Conservation (phyloP, 345 rosid genomes). For the Melaleuca alternifolia region DNA sequence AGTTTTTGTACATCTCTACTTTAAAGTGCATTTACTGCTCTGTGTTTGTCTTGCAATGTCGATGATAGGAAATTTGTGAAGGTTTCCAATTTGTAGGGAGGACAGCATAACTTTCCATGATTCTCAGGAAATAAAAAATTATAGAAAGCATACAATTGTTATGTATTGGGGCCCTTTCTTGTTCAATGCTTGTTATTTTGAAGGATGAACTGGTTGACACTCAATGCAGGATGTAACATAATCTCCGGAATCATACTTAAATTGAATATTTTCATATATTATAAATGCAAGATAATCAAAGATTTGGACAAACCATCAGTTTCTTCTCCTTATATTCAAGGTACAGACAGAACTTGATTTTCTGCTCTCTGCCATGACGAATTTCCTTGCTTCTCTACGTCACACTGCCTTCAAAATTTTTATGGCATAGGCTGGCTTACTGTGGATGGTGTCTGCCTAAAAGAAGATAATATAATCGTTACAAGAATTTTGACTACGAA, state of each 20-base stretch:
- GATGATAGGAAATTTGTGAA: slow-evolving; percentile 41
- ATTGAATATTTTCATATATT: background rate
- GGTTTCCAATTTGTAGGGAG: slow-evolving; percentile 56
- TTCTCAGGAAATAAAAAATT: slow-evolving; percentile 85
- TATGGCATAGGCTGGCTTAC: background rate
- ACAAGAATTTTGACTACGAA: slow-evolving; percentile 78
- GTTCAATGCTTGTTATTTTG: slow-evolving; percentile 64
- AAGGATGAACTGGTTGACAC: slow-evolving; percentile 90
- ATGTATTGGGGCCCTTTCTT: slow-evolving; percentile 88
- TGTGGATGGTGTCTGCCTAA: background rate
- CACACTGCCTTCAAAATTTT: background rate
- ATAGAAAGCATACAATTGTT: slow-evolving; percentile 82
- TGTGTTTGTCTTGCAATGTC: background rate
- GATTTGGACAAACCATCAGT: background rate
- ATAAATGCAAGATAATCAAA: background rate
- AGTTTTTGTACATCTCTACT: slow-evolving; percentile 18
- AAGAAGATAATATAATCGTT: slow-evolving; percentile 74
- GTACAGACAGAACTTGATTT: background rate
- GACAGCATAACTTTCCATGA: slow-evolving; percentile 64
- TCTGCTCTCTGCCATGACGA: background rate
- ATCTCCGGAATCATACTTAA: background rate
- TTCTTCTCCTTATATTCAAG: background rate
- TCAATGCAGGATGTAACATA: slow-evolving; percentile 79
- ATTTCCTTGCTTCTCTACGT: background rate
- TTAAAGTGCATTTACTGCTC: background rate